A percentile compares a stretch with the other conserved stretches of the same genome.
These are phyloP conservation scores for Scheffersomyces titani DNA, from an alignment of 1,139 yeast species.

Conservation along the genomic window DNA sequence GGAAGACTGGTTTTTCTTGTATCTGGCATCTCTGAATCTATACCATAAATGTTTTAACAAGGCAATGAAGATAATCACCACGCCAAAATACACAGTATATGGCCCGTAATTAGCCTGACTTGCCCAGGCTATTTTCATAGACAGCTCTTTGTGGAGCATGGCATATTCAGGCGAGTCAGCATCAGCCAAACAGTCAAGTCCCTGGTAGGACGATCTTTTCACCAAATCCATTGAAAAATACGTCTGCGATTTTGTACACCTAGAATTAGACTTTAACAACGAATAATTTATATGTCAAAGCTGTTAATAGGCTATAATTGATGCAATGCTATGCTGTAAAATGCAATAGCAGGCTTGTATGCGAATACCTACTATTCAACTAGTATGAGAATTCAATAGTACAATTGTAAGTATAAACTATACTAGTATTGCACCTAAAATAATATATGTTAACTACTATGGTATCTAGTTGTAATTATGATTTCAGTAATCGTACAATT, in stretches of 20 bases:
- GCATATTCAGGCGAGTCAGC: constrained; percentile 25
- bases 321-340: not conserved
- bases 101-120: constrained; percentile 43
- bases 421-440: not conserved
- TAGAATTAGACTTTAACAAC: not conserved
- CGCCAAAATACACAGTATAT: constrained; percentile 48
- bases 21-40: constrained; percentile 32
- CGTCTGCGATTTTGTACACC: not conserved
- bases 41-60: constrained; percentile 41
- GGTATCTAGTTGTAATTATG: not conserved
- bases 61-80: constrained; percentile 37
- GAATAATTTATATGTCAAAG: not conserved
- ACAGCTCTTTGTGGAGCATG: constrained; percentile 30
- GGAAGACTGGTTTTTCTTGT: constrained; percentile 15
- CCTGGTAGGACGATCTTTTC: constrained; percentile 22
- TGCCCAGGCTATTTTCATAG: constrained; percentile 40
- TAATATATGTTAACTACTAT: not conserved
- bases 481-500: not conserved
- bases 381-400: not conserved
- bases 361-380: not conserved
- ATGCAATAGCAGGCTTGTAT: not conserved
- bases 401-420: not conserved
- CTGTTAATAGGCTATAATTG: not conserved
- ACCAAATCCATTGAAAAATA: not conserved
- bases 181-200: constrained; percentile 51